Evolutionary conservation across 2,329 filamentous ascomycete genomes (phyloP), one percentile per base, ranked within the genome.

Genomic region (Fusarium equiseti): DNA sequence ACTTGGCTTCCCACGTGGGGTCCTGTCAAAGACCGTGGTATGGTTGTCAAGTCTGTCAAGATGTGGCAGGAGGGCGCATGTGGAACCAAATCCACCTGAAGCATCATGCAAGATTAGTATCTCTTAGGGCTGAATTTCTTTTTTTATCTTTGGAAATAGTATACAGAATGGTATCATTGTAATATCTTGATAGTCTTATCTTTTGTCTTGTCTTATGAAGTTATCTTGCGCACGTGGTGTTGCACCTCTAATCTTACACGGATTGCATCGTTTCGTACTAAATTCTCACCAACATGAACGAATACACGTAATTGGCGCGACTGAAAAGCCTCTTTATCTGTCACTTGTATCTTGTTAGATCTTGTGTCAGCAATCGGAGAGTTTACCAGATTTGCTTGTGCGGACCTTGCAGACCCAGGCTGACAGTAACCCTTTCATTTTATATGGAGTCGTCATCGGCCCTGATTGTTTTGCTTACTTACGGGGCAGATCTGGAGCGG

Each of bases 1-100:
- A 71, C 76, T 16, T 86, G 84, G 83, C 74, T 81, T 15, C 81
- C 81, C 2, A 85, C 78, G 38, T 85, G 73, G 73, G 73, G 73
- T 15, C 38, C 73, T 16, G n/a, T 53, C 12, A 59, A 74, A 52
- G 60, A 74, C 46, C 78, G 80, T 4, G 83, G 81, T 32, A 82
- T 84, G 82, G 77, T 80, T 16, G 77, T 84, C 26, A 80, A 80
- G 67, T 81, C 77, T n/a, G 82, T 84, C 8, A 83, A 79, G 73
- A 84, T 84, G 81, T 84, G 82, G 82, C 78, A 81, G 63, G 68
- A 79, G 56, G 81, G 81, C 6, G 51, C 57, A n/a, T 75, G 73
- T 66, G 73, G 42, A 69, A 29, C 48, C 42, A 59, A 29, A 38
- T 53, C 42, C 16, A 24, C 10, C 3, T 49, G 15, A 45, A 26